Evolutionary conservation across 2,329 filamentous ascomycete species (phyloP).

Genomic region (Cordyceps cateniannulata): DNA sequence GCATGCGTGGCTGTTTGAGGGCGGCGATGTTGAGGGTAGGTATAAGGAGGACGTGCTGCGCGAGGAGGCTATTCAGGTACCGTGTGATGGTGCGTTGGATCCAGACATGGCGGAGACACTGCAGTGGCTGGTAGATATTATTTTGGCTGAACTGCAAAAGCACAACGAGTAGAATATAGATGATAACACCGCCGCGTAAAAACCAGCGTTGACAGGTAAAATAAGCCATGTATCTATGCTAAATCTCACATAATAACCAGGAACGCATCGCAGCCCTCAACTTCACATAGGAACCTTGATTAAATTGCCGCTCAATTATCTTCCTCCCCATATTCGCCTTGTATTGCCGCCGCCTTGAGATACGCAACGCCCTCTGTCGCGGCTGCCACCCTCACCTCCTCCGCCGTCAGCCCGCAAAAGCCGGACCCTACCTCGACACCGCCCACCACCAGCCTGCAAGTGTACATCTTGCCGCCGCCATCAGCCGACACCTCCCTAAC

Average conservation of each 20-base stretch:
- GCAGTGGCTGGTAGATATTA: slow-evolving; percentile 59
- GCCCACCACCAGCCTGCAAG: slow-evolving; percentile 45
- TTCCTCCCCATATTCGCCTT: not conserved
- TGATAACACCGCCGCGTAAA: not conserved
- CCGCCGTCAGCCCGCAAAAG: slow-evolving; percentile 36
- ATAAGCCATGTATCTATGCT: not conserved
- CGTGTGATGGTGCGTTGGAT: slow-evolving; percentile 40
- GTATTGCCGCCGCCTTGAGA: slow-evolving; percentile 19
- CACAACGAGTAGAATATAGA: slow-evolving; percentile 1
- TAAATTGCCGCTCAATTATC: not conserved
- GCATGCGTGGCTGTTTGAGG: slow-evolving; percentile 73
- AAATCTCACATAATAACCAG: not conserved
- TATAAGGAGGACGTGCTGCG: slow-evolving; percentile 41
- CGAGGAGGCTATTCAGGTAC: slow-evolving; percentile 41
- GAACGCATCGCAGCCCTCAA: not conserved
- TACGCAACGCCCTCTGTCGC: slow-evolving; percentile 43
- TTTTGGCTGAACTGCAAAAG: slow-evolving; percentile 44
- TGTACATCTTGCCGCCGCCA: slow-evolving; percentile 24
- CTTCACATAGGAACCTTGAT: not conserved
- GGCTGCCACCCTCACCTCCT: slow-evolving; percentile 50
- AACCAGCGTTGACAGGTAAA: not conserved
- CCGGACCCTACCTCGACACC: slow-evolving; percentile 39
- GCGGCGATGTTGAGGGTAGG: slow-evolving; percentile 57
- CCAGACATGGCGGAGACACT: slow-evolving; percentile 56
- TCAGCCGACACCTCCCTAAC: slow-evolving; percentile 15